These are phyloP conservation scores for Vanilla planifolia DNA, from an alignment of 106 monocot species.

Conservation along the genomic window DNA sequence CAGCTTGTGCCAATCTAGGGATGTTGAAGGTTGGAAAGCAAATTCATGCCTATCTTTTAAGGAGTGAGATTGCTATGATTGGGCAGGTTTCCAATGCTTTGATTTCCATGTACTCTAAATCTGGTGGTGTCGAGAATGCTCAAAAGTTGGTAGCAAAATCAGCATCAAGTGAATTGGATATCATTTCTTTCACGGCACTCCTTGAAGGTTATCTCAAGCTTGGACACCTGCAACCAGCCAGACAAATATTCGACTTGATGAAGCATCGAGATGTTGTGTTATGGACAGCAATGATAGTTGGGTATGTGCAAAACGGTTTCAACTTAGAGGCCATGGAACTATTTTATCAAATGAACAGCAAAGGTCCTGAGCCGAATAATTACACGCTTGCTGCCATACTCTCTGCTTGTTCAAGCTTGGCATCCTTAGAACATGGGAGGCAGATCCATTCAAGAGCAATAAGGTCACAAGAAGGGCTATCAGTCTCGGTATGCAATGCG, in stretches of 20 bases:
- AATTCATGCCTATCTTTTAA: conserved; percentile 59
- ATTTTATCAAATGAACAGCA: conserved; percentile 46
- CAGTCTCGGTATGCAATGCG: conserved; percentile 81
- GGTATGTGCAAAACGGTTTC: conserved; percentile 71
- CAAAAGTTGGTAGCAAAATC: conserved; percentile 29
- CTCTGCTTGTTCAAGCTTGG: conserved; percentile 66
- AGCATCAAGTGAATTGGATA: conserved; percentile 25
- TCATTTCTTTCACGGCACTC: conserved; percentile 77
- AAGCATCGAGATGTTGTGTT: conserved; percentile 71
- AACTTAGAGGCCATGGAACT: conserved; percentile 60
- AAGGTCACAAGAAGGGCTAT: conserved; percentile 43
- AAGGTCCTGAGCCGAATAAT: conserved; percentile 67
- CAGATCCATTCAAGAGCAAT: conserved; percentile 73
- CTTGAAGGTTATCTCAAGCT: conserved; percentile 86
- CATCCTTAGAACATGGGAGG: conserved; percentile 49
- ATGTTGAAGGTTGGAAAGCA: conserved; percentile 50
- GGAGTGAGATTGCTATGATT: conserved; percentile 22
- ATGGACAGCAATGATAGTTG: conserved; percentile 96
- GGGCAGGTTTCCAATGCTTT: conserved; percentile 76
- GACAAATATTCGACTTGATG: conserved; percentile 71
- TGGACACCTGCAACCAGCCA: conserved; percentile 53
- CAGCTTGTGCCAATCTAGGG: conserved; percentile 66
- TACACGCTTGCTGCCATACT: conserved; percentile 80
- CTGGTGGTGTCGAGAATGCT: conserved; percentile 50
- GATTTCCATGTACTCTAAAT: conserved; percentile 92